Evolutionary conservation across 495 filamentous ascomycete genomes (phyloP).

Genomic region (Delitschia confertaspora): DNA sequence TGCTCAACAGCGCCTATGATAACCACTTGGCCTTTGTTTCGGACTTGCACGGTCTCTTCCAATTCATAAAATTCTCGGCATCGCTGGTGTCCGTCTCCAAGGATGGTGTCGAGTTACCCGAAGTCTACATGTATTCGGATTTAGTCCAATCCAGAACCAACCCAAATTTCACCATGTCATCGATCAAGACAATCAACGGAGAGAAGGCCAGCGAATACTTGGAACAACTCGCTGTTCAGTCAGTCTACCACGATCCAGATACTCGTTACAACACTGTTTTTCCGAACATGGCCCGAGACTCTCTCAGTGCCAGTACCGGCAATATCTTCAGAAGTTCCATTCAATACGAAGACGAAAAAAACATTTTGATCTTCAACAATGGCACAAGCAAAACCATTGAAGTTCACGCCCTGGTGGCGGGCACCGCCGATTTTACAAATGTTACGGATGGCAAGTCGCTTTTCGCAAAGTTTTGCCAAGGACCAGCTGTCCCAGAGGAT

Average conservation of each 20-base stretch:
- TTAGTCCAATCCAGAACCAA: background rate
- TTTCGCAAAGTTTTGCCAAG: conserved; percentile 18
- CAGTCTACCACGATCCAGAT: conserved; percentile 39
- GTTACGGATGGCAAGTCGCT: conserved; percentile 17
- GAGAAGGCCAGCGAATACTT: conserved; percentile 33
- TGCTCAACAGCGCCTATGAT: conserved; percentile 39
- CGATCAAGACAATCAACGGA: conserved; percentile 33
- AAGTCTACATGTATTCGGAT: conserved; percentile 21
- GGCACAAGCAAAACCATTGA: conserved; percentile 31
- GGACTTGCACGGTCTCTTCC: conserved; percentile 15
- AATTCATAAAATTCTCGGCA: conserved; percentile 11
- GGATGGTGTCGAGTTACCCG: conserved; percentile 20
- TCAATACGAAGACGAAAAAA: conserved; percentile 31
- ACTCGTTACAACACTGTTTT: conserved; percentile 45
- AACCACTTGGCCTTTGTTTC: conserved; percentile 39
- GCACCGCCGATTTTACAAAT: conserved; percentile 10
- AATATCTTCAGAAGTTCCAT: background rate
- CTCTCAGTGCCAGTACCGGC: background rate
- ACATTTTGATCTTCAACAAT: conserved; percentile 40
- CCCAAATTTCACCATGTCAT: conserved; percentile 14
- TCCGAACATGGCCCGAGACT: conserved; percentile 28
- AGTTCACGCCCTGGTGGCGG: conserved; percentile 35
- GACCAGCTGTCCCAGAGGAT: conserved; percentile 2
- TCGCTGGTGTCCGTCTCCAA: conserved; percentile 21
- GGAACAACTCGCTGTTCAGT: conserved; percentile 29